Evolutionary conservation across 305 asterid genomes (phyloP), one percentile per base, ranked within the genome.

Genomic region (Fraxinus xanthoxyloides): DNA sequence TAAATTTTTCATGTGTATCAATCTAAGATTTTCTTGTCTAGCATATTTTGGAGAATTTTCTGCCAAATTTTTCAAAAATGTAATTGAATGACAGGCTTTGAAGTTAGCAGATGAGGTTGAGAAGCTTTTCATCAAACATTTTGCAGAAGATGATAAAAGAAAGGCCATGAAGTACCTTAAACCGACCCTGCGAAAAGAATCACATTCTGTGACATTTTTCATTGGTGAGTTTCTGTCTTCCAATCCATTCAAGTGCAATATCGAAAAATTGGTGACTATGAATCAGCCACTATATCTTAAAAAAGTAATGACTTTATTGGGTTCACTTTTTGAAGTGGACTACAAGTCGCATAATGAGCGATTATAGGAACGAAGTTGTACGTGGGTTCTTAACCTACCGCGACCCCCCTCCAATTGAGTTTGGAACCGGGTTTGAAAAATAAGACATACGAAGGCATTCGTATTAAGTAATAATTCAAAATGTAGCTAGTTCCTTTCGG

Each of bases 111-210:
- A 92, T 85, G 97, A 92, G 73, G 97, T 95, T 80, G 99, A 95
- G 89, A 95, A 91, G 51, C 89, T 91, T 83, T 94, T 95, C 75
- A 84, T 90, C 72, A 87, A 89, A 86, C 87, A 94, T 75, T 95
- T 94, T 89, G 95, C 95, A 61, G 90, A 89, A 82, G 96, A 94
- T 87, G 89, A 95, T 81, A 89, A 51, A 88, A 88, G 92, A 69
- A 94, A 86, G 83, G 99, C 98, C 78, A 91, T 92, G 98, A 94
- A 89, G 79, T 95, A 94, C 92, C 95, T 95, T 51, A 94, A 89
- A 83, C 99, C 99, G 23, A 86, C 92, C 19, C 98, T 86, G 79
- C 87, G 85, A 48, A 85, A 86, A 87, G 98, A 95, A 72, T 94
- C 99, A 7, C 97, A 94, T 83, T 83, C 91, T 75, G 82, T 92